Conservation (phyloP, 768 basidiomycete species). For the Porphyrellus cyaneotinctus region DNA sequence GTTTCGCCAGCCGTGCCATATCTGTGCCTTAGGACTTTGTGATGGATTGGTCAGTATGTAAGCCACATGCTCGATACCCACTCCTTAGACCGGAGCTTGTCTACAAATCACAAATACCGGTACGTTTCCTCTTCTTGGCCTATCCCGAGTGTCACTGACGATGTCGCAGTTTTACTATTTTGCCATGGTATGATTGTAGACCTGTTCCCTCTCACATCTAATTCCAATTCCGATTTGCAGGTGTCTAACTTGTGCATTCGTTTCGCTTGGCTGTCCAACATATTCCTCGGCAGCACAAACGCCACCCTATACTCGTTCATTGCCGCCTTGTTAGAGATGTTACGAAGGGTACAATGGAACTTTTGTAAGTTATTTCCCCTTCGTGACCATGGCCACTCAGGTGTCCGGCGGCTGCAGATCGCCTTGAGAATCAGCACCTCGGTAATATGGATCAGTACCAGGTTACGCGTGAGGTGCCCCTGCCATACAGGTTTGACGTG, state of each 20-base stretch:
- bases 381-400: background rate
- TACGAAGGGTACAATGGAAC: slow-evolving; percentile 89
- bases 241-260: slow-evolving; percentile 69
- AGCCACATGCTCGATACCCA: slow-evolving; percentile 48
- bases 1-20: background rate
- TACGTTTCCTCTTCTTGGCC: slow-evolving; percentile 29
- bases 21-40: slow-evolving; percentile 57
- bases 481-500: slow-evolving; percentile 65
- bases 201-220: background rate
- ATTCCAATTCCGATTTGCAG: slow-evolving; percentile 33
- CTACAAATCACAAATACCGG: slow-evolving; percentile 61
- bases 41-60: slow-evolving; percentile 90
- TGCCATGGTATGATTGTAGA: slow-evolving; percentile 51
- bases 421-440: slow-evolving; percentile 86
- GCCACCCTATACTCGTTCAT: slow-evolving; percentile 61
- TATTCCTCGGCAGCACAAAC: slow-evolving; percentile 49
- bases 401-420: slow-evolving; percentile 40
- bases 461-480: slow-evolving; percentile 76
- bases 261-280: slow-evolving; percentile 79
- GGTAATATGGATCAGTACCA: slow-evolving; percentile 82
- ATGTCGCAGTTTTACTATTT: slow-evolving; percentile 64
- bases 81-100: slow-evolving; percentile 75
- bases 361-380: slow-evolving; percentile 53
- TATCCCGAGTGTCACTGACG: background rate
- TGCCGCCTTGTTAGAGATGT: slow-evolving; percentile 65